A percentile compares a stretch with the other conserved stretches of the same genome.
phyloP scores from a whole-genome alignment of 495 filamentous ascomycete species.

The Penicilliopsis zonata region DNA sequence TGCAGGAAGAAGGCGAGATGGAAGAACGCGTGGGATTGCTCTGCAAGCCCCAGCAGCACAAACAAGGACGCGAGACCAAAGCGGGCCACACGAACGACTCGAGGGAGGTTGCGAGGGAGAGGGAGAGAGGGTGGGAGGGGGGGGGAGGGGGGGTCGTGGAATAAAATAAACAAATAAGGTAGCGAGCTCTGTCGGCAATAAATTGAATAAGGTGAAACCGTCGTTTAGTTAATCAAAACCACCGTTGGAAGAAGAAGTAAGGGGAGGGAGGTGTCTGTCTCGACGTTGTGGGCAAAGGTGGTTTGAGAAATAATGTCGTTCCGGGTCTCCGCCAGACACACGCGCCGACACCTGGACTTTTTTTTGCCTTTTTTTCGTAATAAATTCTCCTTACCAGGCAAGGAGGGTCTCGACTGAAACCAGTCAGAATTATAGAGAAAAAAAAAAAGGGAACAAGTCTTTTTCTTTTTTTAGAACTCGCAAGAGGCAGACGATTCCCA shows the following conservation, averaged over 20 bases:
- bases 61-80: constrained; percentile 13
- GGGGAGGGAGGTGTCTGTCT: constrained; percentile 1
- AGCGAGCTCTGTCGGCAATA: neutral
- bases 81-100: constrained; percentile 8
- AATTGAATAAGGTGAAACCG: neutral
- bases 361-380: constrained; percentile 13
- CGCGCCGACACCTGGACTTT: constrained; percentile 10
- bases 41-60: constrained; percentile 29
- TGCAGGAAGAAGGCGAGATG: constrained; percentile 4
- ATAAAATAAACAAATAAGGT: too few species aligned
- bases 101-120: neutral
- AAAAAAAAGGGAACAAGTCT: constrained; percentile 4
- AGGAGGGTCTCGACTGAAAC: too few species aligned
- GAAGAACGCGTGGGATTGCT: constrained; percentile 25
- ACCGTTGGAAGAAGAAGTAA: constrained; percentile 1
- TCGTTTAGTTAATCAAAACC: neutral
- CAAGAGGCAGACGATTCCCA: too few species aligned
- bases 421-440: neutral
- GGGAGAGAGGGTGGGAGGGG: too few species aligned
- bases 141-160: too few species aligned
- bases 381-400: constrained; percentile 5
- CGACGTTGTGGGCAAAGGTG: neutral
- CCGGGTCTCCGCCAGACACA: constrained; percentile 15
- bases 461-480: too few species aligned
- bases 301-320: neutral